Percentiles rank a stretch among this genome's conserved stretches.
phyloP scores from a whole-genome alignment of 257 asterid species.

The Lycium ferocissimum region DNA sequence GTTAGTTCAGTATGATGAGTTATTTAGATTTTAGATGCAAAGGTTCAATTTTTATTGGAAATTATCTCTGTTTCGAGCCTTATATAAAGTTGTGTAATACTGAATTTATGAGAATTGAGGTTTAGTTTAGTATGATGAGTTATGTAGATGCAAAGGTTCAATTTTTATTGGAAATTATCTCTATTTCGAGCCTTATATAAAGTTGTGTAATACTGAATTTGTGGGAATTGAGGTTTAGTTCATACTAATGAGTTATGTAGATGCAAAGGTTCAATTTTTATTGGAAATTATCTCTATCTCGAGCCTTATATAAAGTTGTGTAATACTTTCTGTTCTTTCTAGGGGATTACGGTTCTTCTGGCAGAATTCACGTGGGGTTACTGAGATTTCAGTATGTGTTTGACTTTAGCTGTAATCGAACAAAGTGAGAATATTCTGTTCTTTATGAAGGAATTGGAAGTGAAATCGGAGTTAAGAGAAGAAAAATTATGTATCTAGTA shows the following conservation, averaged over 20 bases:
- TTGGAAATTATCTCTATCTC: background rate
- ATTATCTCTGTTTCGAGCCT: background rate
- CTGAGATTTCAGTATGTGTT: background rate
- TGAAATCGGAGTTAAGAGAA: constrained; percentile 42
- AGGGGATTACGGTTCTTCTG: background rate
- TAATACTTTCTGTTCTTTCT: constrained; percentile 18
- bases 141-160: background rate
- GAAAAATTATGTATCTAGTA: constrained; percentile 49
- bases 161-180: background rate
- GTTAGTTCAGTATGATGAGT: background rate
- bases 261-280: background rate
- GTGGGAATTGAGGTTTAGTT: too few species aligned
- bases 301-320: background rate
- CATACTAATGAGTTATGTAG: background rate
- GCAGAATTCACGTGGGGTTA: background rate
- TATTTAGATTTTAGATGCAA: background rate
- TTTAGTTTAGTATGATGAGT: background rate
- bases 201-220: background rate
- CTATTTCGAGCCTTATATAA: background rate
- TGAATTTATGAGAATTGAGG: too few species aligned
- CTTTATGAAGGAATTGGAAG: constrained; percentile 32
- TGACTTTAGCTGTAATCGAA: constrained; percentile 6
- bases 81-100: background rate
- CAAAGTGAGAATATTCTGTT: constrained; percentile 20
- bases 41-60: constrained; percentile 16